These are phyloP conservation scores for Solanum appendiculatum DNA, from an alignment of 257 asterid genomes.

Conservation along the genomic window DNA sequence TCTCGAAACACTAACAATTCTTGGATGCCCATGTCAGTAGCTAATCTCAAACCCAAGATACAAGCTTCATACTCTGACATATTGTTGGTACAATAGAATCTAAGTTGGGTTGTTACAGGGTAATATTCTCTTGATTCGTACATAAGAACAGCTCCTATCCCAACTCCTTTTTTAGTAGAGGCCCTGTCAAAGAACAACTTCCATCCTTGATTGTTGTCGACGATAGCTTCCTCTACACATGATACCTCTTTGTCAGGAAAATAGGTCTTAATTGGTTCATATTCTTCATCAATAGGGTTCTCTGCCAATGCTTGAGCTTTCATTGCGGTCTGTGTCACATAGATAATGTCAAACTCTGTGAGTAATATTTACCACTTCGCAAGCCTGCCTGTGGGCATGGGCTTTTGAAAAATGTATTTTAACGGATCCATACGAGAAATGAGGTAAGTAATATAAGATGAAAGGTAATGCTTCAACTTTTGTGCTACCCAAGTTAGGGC, in stretches of 20 bases:
- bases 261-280: background rate
- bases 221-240: no score
- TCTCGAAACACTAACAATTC: background rate
- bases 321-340: background rate
- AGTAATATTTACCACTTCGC: background rate
- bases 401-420: no score
- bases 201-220: no score
- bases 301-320: no score
- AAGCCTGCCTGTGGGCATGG: background rate
- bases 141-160: background rate
- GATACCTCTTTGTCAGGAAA: background rate
- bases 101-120: background rate
- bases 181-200: background rate
- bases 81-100: background rate
- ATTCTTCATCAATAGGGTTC: background rate
- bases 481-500: background rate
- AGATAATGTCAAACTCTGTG: no score
- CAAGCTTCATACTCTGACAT: background rate
- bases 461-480: background rate
- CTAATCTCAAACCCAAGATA: background rate
- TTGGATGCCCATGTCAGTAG: background rate
- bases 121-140: background rate
- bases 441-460: background rate
- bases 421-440: accelerated
- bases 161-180: background rate